Evolutionary conservation across 2,329 filamentous ascomycete species (phyloP), one percentile per base, ranked within the genome.

Genomic region (Talaromyces albobiverticillius): DNA sequence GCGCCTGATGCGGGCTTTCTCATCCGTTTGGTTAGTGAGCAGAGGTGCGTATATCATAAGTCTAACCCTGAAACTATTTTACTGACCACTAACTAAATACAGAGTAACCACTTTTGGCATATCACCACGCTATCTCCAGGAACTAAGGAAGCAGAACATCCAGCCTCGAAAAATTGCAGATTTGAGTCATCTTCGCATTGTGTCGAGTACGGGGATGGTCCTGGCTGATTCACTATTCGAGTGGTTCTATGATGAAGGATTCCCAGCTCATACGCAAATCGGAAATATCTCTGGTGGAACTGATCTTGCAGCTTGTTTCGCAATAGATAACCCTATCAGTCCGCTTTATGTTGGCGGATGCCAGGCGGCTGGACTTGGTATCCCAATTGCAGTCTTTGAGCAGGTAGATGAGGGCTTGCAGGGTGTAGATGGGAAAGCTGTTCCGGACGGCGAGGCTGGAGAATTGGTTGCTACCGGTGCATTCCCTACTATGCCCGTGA

Each of bases 171-270:
- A 85, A 1, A 72, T 85, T 8, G 78, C 81, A 1, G 82, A 93
- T 61, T 70, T 95, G 29, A 82, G 80, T 7, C 71, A 69, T 5
- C 74, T 95, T 23, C 73, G 75, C 25, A 69, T 77, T 3, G 87
- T 93, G 26, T 84, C 79, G 0, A 86, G 82, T 50, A 95, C 90
- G 0, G 90, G 90, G 3, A 93, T 93, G 88, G 89, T 94, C 0
- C 78, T 94, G 2, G 83, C 87, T 0, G 84, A 91, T 46, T 82
- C 86, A 36, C 75, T 90, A 31, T 93, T 91, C 64, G 85, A 90
- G 65, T 95, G 90, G 89, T 84, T 86, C 69, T 86, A 92, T 66
- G 86, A 90, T 60, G 72, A 77, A 7, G 88, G 79, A 0, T 95
- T 95, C 66, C 87, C 88, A 0, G 57, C 76, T 0, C 73, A 77